Percentiles rank a stretch among this genome's conserved stretches.
These are phyloP conservation scores for Solanum bukasovii DNA, from an alignment of 257 asterid genomes.

Conservation along the genomic window DNA sequence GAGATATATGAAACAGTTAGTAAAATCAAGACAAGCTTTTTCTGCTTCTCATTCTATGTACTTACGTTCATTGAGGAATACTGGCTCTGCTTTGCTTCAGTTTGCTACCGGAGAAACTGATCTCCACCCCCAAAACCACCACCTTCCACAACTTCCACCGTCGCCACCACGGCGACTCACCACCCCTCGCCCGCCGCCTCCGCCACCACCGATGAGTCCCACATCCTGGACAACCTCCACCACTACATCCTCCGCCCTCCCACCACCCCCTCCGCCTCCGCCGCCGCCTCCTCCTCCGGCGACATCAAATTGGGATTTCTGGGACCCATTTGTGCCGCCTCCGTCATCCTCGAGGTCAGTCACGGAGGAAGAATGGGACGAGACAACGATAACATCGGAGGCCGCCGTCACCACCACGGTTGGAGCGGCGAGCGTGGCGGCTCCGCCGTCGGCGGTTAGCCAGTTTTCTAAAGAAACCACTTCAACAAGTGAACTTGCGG, in stretches of 20 bases:
- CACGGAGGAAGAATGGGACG: conserved; percentile 80
- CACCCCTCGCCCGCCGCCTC: conserved; percentile 32
- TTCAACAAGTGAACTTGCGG: conserved; percentile 53
- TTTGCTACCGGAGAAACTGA: conserved; percentile 73
- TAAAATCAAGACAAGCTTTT: conserved; percentile 75
- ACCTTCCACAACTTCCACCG: conserved; percentile 16
- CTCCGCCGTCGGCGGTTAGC: conserved; percentile 51
- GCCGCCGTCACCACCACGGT: conserved; percentile 41
- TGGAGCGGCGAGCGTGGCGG: conserved; percentile 40
- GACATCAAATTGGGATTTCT: conserved; percentile 77
- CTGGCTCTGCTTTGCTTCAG: conserved; percentile 78
- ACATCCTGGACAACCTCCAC: conserved; percentile 50
- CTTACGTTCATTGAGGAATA: conserved; percentile 60
- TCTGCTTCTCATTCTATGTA: conserved; percentile 84
- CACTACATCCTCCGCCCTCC: conserved; percentile 43
- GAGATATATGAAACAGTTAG: conserved; percentile 87
- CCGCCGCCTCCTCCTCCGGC: conserved; percentile 43
- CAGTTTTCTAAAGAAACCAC: conserved; percentile 37
- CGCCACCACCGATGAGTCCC: conserved; percentile 55
- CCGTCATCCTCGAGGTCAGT: conserved; percentile 53
- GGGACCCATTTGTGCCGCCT: conserved; percentile 89
- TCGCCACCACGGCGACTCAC: conserved; percentile 14
- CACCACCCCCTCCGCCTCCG: conserved; percentile 59
- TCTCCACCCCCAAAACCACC: conserved; percentile 46
- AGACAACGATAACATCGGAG: conserved; percentile 43